Evolutionary conservation across 345 rosid species (phyloP).

Genomic region (Syzygium jambos): DNA sequence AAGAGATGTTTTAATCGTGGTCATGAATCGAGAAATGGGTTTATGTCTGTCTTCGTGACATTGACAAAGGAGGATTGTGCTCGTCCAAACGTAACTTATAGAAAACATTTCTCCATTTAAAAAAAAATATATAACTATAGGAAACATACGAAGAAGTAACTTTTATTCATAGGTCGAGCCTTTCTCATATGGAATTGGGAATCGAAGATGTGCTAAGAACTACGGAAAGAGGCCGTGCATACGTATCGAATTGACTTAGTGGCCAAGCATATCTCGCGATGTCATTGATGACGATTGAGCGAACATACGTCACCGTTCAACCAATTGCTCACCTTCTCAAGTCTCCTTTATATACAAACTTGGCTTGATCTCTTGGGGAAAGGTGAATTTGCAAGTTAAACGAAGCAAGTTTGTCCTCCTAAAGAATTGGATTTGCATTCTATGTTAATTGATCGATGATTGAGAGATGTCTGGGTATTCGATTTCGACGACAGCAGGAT

Average conservation of each 20-base stretch:
- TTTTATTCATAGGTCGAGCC: neutral
- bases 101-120: neutral
- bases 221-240: neutral
- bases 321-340: neutral
- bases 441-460: neutral
- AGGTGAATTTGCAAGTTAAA: neutral
- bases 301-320: neutral
- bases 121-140: neutral
- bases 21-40: neutral
- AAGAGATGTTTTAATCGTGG: neutral
- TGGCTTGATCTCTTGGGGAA: neutral
- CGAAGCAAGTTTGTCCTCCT: neutral
- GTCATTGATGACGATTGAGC: neutral
- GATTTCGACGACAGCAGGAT: accelerated
- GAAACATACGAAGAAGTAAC: neutral
- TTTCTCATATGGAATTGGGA: neutral
- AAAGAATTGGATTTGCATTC: neutral
- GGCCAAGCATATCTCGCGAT: neutral
- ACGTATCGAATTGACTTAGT: neutral
- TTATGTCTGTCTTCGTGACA: neutral
- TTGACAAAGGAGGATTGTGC: neutral
- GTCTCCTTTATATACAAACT: neutral
- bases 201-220: neutral
- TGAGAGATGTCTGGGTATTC: neutral
- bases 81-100: neutral